Evolutionary conservation across 202 grass and related monocot genomes (phyloP), one percentile per base, ranked within the genome.

Genomic region (Eragrostis tef): DNA sequence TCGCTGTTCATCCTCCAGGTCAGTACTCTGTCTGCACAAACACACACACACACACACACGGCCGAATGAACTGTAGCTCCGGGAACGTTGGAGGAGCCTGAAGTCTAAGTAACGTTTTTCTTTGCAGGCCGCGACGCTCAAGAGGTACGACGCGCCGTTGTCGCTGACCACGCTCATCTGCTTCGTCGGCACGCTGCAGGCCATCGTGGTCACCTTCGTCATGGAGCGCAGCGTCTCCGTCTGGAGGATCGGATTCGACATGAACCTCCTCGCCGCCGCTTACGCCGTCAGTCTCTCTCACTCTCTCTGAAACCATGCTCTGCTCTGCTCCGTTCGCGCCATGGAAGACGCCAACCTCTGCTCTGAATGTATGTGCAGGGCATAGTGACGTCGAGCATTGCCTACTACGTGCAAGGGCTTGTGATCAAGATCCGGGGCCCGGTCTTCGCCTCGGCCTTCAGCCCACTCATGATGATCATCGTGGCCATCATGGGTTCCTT

Each of bases 401-500:
- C 96, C 66, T 99, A 99, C 85, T 99, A 99, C 84, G 96, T 99
- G 61, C 96, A 99, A 91, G 96, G 90, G 13, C 87, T 99, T 64
- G 96, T 99, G 69, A 88, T 99, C 36, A 85, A 99, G 79, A 86
- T 61, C 72, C 75, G 83, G 16, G 96, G 96, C 6, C 96, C 96
- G 1, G 96, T 98, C 25, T 98, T 98, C 83, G 96, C 96, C 67
- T 93, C 96, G 17, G 90, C 96, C 49, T 98, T 98, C 90, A 94
- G 96, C 84, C 96, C 95, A 2, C 88, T 95, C 59, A 98, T 93
- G 96, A 98, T 98, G 96, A 95, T 98, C 73, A 68, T 98, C 77
- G 96, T 98, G 49, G 96, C 96, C 47, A 95, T 98, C 85, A 95
- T 95, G 96, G 96, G 92, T 21, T 98, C 96, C 31, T 95, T 98